A percentile compares a stretch with the other conserved stretches of the same genome.
Evolutionary conservation across 345 rosid genomes (phyloP).

Genomic region (Gossypium australe): DNA sequence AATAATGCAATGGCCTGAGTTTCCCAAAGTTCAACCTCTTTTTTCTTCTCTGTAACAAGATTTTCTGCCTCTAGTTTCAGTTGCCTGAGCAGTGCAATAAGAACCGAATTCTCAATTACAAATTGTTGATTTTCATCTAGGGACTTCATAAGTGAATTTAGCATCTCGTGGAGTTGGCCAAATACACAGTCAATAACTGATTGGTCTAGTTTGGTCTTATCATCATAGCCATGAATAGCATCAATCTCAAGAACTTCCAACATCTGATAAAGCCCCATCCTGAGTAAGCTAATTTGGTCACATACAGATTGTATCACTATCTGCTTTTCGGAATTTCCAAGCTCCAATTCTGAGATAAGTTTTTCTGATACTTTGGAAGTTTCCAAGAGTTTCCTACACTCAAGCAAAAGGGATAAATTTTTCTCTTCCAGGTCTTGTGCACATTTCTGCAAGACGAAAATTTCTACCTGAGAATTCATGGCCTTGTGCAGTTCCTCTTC

Average conservation of each 20-base stretch:
- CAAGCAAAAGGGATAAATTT: constrained; percentile 42
- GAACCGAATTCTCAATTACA: constrained; percentile 53
- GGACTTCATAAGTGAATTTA: constrained; percentile 39
- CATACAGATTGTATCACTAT: constrained; percentile 45
- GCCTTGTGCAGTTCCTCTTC: constrained; percentile 63
- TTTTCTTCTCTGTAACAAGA: constrained; percentile 43
- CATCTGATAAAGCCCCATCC: constrained; percentile 48
- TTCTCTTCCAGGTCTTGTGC: constrained; percentile 58
- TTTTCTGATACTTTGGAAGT: constrained; percentile 53
- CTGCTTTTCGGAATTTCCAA: constrained; percentile 46
- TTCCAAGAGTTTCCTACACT: constrained; percentile 49
- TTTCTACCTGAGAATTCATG: constrained; percentile 53
- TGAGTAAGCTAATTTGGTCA: constrained; percentile 44
- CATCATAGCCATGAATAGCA: constrained; percentile 27
- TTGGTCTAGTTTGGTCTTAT: constrained; percentile 39
- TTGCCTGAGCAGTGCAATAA: constrained; percentile 54
- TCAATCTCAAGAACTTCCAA: constrained; percentile 44
- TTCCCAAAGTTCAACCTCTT: constrained; percentile 51
- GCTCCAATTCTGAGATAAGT: constrained; percentile 48
- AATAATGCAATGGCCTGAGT: constrained; percentile 43
- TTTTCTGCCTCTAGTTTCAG: constrained; percentile 51
- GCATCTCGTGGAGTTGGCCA: constrained; percentile 49
- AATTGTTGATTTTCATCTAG: constrained; percentile 54
- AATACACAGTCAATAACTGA: constrained; percentile 32
- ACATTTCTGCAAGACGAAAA: constrained; percentile 59